Evolutionary conservation across 768 basidiomycete genomes (phyloP).

Genomic region (Kwoniella mangroviensis): DNA sequence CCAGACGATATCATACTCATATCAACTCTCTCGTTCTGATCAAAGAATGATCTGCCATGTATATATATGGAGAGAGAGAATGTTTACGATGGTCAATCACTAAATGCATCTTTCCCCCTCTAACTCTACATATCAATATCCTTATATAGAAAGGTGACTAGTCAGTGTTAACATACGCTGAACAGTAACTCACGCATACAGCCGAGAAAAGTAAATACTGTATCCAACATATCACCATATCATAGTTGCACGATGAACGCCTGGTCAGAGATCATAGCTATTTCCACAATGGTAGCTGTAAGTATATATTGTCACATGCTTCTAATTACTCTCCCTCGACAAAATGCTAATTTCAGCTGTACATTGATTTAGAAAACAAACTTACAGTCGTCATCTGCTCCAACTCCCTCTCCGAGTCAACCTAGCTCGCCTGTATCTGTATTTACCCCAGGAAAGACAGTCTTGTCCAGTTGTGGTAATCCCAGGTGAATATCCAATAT

Average conservation of each 20-base stretch:
- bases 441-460: neutral
- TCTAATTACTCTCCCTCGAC: too few species aligned
- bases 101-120: too few species aligned
- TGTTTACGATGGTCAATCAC: too few species aligned
- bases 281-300: constrained; percentile 8
- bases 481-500: neutral
- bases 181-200: too few species aligned
- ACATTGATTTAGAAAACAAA: neutral
- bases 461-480: neutral
- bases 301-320: neutral
- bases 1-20: too few species aligned
- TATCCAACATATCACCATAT: neutral
- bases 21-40: too few species aligned
- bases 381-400: neutral
- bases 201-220: too few species aligned
- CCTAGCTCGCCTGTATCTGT: neutral
- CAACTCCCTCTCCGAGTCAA: neutral
- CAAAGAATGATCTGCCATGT: too few species aligned
- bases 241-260: neutral
- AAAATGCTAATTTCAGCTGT: neutral
- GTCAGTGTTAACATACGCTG: too few species aligned
- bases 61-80: too few species aligned
- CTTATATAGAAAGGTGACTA: too few species aligned
- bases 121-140: too few species aligned
- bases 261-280: neutral